Evolutionary conservation across 1,139 yeast species (phyloP), one percentile per base, ranked within the genome.

Genomic region (Zhuliangozyma blackwelliae): DNA sequence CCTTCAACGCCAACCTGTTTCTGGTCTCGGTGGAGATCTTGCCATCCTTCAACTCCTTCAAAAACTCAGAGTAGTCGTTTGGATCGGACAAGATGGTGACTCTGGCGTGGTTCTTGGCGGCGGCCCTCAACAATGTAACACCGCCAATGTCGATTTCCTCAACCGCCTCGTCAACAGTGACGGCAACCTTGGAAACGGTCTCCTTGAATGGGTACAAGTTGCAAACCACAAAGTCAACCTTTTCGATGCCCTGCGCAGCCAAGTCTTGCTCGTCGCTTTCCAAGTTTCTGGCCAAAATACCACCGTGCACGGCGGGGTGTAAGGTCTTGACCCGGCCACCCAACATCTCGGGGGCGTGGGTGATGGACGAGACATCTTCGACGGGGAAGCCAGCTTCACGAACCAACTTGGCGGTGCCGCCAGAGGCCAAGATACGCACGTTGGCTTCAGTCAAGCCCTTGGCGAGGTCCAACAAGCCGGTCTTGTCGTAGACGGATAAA

Each of bases 101-200:
- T 67, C 98, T 81, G 43, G 95, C 74, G 64, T 92, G 98, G 70
- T 92, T 92, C 74, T 92, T 92, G 45, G 98, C 98, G 43, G 98
- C 98, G 35, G 98, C 98, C 66, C 98, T 82, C 62, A 92, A 74
- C 48, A 92, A 73, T 33, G 98, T 92, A 43, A 92, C 98, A 60
- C 98, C 98, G 54, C 98, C 98, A 60, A 92, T 92, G 61, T 92
- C 98, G 52, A 92, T 83, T 68, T 92, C 97, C 71, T 92, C 98
- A 38, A 92, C 97, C 11, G 98, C 98, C 72, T 92, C 98, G 33
- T 82, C 92, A 50, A 92, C 80, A 36, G 98, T 92, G 48, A 92
- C 98, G 45, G 94, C 90, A 50, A 86, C 89, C 71, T 90, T 90
- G 47, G 96, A 85, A 46, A 92, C 87, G 34, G 98, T 92, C 69